phyloP scores from a whole-genome alignment of 129 eudicot genomes.

The Flaveria trinervia region DNA sequence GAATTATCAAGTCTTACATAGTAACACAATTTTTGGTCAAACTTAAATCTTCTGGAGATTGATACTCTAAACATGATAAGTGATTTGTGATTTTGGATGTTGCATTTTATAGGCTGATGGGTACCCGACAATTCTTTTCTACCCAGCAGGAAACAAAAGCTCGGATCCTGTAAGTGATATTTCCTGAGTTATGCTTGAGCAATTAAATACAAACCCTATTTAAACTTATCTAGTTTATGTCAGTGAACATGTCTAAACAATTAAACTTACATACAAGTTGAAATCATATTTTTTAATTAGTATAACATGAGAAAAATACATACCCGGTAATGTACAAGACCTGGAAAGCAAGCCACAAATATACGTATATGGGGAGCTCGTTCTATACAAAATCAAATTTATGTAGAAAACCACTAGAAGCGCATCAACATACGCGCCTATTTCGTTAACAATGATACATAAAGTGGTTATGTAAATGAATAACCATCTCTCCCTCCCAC shows the following conservation, averaged over 20 bases:
- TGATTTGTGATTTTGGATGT: conserved; percentile 11
- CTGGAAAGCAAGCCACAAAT: background rate
- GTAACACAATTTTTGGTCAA: background rate
- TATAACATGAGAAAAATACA: background rate
- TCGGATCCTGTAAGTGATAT: conserved; percentile 62
- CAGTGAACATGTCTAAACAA: background rate
- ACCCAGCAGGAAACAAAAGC: conserved; percentile 85
- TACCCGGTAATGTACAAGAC: background rate
- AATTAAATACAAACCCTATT: background rate
- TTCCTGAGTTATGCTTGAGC: background rate
- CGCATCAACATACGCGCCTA: too few relatives aligned
- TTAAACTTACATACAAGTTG: background rate
- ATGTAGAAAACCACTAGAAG: too few relatives aligned
- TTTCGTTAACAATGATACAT: too few relatives aligned
- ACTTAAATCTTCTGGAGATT: background rate
- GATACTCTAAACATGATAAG: background rate
- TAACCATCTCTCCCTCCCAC: too few relatives aligned
- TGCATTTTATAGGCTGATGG: conserved; percentile 70
- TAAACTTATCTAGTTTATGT: background rate
- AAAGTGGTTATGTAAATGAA: too few relatives aligned
- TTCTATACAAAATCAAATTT: too few relatives aligned
- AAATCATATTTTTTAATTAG: background rate
- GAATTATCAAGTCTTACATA: background rate
- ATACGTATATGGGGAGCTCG: too few relatives aligned
- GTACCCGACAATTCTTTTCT: conserved; percentile 79